Evolutionary conservation across 257 asterid species (phyloP).

Genomic region (Perilla frutescens): DNA sequence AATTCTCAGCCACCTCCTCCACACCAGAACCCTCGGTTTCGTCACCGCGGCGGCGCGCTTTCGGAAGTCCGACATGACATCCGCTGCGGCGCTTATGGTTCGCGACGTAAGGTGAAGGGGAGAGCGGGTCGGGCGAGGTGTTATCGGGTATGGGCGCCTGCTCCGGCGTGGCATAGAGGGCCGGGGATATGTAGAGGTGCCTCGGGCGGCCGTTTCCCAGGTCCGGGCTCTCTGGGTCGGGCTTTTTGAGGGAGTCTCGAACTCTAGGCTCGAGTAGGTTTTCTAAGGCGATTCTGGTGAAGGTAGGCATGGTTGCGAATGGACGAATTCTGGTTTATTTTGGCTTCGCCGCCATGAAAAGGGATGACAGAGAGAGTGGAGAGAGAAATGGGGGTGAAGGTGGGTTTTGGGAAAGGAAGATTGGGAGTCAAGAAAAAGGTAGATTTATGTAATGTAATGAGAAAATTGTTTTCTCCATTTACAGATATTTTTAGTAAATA

Average conservation of each 20-base stretch:
- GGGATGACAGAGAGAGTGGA: not conserved
- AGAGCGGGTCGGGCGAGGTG: slow-evolving; percentile 46
- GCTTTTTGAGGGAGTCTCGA: slow-evolving; percentile 48
- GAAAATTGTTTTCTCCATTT: no score
- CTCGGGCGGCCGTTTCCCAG: slow-evolving; percentile 40
- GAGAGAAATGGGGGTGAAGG: not conserved
- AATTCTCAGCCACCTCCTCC: slow-evolving; percentile 39
- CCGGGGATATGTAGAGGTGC: slow-evolving; percentile 78
- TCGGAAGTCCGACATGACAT: slow-evolving; percentile 38
- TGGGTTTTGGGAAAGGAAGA: slow-evolving; percentile 34
- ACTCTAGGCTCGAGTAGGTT: slow-evolving; percentile 62
- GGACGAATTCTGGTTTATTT: slow-evolving; percentile 8
- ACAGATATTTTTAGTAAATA: no score
- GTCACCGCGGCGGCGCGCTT: slow-evolving; percentile 25
- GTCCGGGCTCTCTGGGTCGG: slow-evolving; percentile 14
- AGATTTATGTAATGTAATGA: no score
- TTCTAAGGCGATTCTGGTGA: slow-evolving; percentile 54
- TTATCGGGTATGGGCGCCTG: slow-evolving; percentile 68
- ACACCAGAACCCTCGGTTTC: slow-evolving; percentile 27
- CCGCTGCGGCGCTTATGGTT: slow-evolving; percentile 81
- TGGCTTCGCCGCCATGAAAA: slow-evolving; percentile 38
- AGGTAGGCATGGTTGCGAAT: slow-evolving; percentile 58
- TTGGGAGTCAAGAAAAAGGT: not conserved
- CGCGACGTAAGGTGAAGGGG: slow-evolving; percentile 82
- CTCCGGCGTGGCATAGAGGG: slow-evolving; percentile 74